Evolutionary conservation across 306 rosid genomes (phyloP).

Genomic region (Vicia sativa): DNA sequence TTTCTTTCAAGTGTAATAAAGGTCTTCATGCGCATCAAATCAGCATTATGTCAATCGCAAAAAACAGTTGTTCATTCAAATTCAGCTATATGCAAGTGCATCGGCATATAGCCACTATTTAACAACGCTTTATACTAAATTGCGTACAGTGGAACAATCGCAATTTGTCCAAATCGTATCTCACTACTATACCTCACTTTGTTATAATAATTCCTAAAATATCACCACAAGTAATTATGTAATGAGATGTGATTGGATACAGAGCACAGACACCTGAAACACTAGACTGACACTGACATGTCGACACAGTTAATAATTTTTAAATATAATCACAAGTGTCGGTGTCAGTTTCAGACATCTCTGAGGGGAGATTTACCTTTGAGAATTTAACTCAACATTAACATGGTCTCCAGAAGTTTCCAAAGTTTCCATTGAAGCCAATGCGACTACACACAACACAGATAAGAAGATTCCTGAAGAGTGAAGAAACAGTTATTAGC

Average conservation of each 20-base stretch:
- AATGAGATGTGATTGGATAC: neutral
- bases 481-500: no score
- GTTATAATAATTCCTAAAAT: neutral
- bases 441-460: neutral
- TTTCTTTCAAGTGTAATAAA: neutral
- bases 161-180: no score
- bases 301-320: no score
- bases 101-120: neutral
- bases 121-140: neutral
- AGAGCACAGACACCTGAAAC: no score
- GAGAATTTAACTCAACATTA: constrained; percentile 34
- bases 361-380: constrained; percentile 42
- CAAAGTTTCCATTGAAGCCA: constrained; percentile 28
- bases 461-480: no score
- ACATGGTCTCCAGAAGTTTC: constrained; percentile 18
- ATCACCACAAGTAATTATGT: neutral
- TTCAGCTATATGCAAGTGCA: neutral
- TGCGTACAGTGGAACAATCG: neutral
- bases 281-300: no score
- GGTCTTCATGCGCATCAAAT: neutral
- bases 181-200: neutral
- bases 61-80: neutral
- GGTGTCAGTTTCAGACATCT: no score
- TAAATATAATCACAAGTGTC: no score
- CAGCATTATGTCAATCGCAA: neutral